Evolutionary conservation across 768 basidiomycete genomes (phyloP), one percentile per base, ranked within the genome.

Genomic region (Russula virescens): DNA sequence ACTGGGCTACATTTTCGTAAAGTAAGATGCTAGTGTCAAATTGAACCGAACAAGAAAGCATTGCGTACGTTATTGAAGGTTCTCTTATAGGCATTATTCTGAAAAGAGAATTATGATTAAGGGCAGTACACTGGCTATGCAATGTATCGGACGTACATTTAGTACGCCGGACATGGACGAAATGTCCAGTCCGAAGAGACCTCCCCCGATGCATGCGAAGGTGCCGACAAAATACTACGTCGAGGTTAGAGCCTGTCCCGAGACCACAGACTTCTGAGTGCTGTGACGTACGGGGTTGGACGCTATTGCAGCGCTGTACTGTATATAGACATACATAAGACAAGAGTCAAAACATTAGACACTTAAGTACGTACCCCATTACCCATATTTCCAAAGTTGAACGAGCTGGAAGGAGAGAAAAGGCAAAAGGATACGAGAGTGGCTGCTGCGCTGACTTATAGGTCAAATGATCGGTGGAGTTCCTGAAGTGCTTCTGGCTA

Each of bases 141-240:
- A n/a, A 51, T 26, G 26, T 38, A 38, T 38, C 13, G 21, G 28
- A 70, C 76, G 63, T 67, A 84, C 83, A 58, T 71, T 86, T 66
- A 89, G 74, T 55, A 89, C 86, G 9, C 85, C 87, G 55, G 88
- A 87, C 88, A 89, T 89, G 70, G 87, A 89, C 69, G 87, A 87
- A 69, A 90, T 88, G 78, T 90, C 88, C 76, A 90, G 71, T 72
- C 88, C 88, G 70, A 89, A 90, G 42, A 90, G 81, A 53, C 86
- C 86, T 67, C 88, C 87, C 42, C 88, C 88, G 65, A 90, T 89
- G 71, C 88, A 90, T 73, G 88, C 88, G 73, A 90, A 90, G 19
- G 86, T 83, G 34, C 88, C 88, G 59, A 89, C 88, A 61, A 89
- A 73, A 72, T 89, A 89, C 87, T 89, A 64, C n/a, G 14, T 47